phyloP scores from a whole-genome alignment of 1,284 basidiomycete genomes.

The Crepidotus sp. region DNA sequence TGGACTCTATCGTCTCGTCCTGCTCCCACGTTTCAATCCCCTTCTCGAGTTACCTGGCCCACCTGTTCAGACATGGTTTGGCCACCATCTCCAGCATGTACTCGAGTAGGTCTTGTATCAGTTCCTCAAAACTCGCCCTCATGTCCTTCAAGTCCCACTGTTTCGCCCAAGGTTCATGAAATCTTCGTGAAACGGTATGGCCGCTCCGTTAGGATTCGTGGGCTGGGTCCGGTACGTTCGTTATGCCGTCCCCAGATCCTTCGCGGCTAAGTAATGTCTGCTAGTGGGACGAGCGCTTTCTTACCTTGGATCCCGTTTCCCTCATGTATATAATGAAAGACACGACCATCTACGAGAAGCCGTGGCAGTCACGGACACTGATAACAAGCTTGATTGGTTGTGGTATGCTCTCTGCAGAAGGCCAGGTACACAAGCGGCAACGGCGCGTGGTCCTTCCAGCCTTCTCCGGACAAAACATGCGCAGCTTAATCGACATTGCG shows the following conservation, averaged over 20 bases:
- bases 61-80: conserved; percentile 37
- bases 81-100: conserved; percentile 44
- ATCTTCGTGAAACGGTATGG: conserved; percentile 45
- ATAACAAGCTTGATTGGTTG: conserved; percentile 69
- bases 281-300: conserved; percentile 69
- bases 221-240: conserved; percentile 50
- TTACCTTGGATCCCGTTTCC: conserved; percentile 69
- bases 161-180: conserved; percentile 47
- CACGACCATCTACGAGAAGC: conserved; percentile 65
- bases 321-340: conserved; percentile 63
- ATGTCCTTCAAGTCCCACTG: conserved; percentile 36
- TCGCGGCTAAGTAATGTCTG: conserved; percentile 8
- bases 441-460: conserved; percentile 68
- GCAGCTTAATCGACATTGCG: conserved; percentile 59
- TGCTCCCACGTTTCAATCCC: conserved; percentile 41
- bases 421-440: conserved; percentile 63
- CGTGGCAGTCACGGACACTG: conserved; percentile 64
- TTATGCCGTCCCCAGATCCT: not conserved
- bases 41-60: conserved; percentile 52
- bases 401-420: conserved; percentile 72
- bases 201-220: conserved; percentile 52
- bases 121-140: not conserved
- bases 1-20: conserved; percentile 21
- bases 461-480: conserved; percentile 68
- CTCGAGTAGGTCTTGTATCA: conserved; percentile 42